Base-by-base conservation (phyloP, 257 asterid species). In the Phtheirospermum japonicum region DNA sequence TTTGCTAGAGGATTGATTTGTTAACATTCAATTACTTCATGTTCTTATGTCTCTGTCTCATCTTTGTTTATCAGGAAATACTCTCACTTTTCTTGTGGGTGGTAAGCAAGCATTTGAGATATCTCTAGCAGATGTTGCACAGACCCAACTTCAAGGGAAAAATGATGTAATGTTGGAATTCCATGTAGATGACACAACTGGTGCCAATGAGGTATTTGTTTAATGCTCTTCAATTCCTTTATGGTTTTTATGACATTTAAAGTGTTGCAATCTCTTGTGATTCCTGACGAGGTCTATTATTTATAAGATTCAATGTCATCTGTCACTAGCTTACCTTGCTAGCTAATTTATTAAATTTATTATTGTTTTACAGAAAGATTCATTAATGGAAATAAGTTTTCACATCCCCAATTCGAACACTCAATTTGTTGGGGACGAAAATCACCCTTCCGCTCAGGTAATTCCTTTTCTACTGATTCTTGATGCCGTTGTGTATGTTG, bases 91-190 rank as follows among this genome's bases (percentile, higher is more conserved):
- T 73, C 82, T 83, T 28, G 96, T 87, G 58, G 97, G 91, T 55
- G 73, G 71, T 18, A 93, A 89, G 79, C 94, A 93, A 87, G 95
- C 95, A 39, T 89, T 93, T 61, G 99, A 93, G 84, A 70, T 93
- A 59, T 87, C 97, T 60, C 77, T 93, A 57, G 97, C 99, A 0
- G 99, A 93, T 67, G 96, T 93, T 63, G 86, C 99, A 6, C 97
- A 89, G 79, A 89, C 97, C 40, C 99, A 93, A 69, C 95, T 89
- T 73, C 99, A 89, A 77, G 97, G 96, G 31, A 93, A 93, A 82
- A 93, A 72, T 79, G 99, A 93, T 75, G 96, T 87, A 70, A 76
- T 80, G 90, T 59, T 93, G 83, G 99, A 93, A 75, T 89, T 89
- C 66, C 97, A 89, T 68, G 95, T 89, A 37, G 99, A 93, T 75